phyloP scores from a whole-genome alignment of 352 stramenopile species.

The Phytophthora uliginosa region DNA sequence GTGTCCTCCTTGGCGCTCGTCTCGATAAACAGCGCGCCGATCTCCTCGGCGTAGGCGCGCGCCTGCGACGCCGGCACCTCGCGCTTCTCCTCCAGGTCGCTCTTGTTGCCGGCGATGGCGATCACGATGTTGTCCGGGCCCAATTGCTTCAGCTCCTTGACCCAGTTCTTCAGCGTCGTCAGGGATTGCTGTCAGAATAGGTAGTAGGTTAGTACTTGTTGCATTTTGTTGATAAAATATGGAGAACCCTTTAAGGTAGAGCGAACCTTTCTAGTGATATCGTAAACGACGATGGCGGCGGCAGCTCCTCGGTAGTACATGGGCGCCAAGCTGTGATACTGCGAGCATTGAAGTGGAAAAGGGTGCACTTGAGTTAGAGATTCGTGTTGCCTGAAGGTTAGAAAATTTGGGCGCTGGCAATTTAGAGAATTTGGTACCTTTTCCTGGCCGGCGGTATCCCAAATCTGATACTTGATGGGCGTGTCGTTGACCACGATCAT shows the following conservation, averaged over 20 bases:
- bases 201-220: background rate
- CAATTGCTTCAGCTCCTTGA: constrained; percentile 94
- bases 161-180: constrained; percentile 96
- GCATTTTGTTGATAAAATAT: background rate
- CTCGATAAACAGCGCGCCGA: constrained; percentile 94
- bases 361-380: background rate
- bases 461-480: constrained; percentile 98
- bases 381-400: background rate
- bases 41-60: constrained; percentile 94
- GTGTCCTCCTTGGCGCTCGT: constrained; percentile 96
- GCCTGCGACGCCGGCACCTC: constrained; percentile 90
- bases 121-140: constrained; percentile 96
- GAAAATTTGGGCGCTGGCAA: background rate
- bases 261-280: constrained; percentile 96
- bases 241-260: background rate
- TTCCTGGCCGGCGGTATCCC: constrained; percentile 98
- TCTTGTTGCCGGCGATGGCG: constrained; percentile 97
- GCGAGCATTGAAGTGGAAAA: constrained; percentile 1
- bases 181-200: constrained; percentile 83
- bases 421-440: constrained; percentile 55
- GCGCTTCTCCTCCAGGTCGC: constrained; percentile 90
- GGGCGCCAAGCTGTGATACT: constrained; percentile 97
- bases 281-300: constrained; percentile 98
- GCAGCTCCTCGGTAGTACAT: constrained; percentile 99
- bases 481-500: constrained; percentile 95